Evolutionary conservation across 2,329 filamentous ascomycete genomes (phyloP).

Genomic region (Cytospora leucostoma): DNA sequence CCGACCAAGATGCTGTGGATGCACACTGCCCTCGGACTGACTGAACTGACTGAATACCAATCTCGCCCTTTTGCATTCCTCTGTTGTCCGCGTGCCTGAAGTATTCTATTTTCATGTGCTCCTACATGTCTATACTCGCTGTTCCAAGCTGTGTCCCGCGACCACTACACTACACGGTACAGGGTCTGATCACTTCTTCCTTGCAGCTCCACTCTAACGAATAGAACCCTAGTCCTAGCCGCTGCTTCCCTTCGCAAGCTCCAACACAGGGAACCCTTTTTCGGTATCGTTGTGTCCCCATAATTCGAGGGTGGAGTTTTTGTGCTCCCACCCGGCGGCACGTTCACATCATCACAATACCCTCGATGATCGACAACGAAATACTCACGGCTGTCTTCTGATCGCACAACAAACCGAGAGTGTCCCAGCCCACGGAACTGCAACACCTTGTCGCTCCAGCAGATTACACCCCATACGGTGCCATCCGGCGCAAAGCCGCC

Average conservation of each 20-base stretch:
- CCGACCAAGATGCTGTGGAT: slow-evolving; percentile 21
- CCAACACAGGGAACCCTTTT: slow-evolving; percentile 31
- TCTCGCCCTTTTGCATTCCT: slow-evolving; percentile 13
- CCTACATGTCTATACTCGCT: slow-evolving; percentile 22
- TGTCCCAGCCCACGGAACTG: slow-evolving; percentile 22
- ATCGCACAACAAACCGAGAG: slow-evolving; percentile 26
- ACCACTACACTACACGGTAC: slow-evolving; percentile 16
- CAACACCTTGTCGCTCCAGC: slow-evolving; percentile 23
- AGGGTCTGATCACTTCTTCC: slow-evolving; percentile 26
- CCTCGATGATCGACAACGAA: slow-evolving; percentile 28
- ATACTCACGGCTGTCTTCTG: slow-evolving; percentile 23
- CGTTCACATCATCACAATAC: slow-evolving; percentile 28
- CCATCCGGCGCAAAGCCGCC: slow-evolving; percentile 31
- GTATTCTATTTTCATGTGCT: slow-evolving; percentile 25
- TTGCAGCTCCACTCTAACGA: slow-evolving; percentile 27
- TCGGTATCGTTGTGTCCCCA: slow-evolving; percentile 39
- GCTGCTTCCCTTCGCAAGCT: slow-evolving; percentile 25
- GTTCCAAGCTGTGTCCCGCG: slow-evolving; percentile 22
- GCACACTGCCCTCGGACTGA: slow-evolving; percentile 4
- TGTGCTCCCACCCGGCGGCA: slow-evolving; percentile 35
- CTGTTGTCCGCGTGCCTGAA: slow-evolving; percentile 21
- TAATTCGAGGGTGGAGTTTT: slow-evolving; percentile 38
- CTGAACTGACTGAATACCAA: slow-evolving; percentile 20
- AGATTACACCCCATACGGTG: slow-evolving; percentile 14
- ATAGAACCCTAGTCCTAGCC: slow-evolving; percentile 29